phyloP scores from a whole-genome alignment of 2,329 filamentous ascomycete species.

The Pezicula carpinea region DNA sequence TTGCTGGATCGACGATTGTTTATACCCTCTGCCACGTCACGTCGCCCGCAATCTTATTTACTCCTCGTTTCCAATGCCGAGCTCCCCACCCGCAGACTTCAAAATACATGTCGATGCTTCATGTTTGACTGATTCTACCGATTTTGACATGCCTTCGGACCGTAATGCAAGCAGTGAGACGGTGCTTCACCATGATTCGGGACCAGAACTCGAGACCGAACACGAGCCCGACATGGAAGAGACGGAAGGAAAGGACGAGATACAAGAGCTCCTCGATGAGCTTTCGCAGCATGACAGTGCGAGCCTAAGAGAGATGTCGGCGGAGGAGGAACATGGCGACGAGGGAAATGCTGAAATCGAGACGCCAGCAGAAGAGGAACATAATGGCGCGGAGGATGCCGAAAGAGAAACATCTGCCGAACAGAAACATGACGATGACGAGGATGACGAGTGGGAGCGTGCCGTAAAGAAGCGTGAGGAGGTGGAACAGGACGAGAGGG shows the following conservation, averaged over 20 bases:
- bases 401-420: too few species aligned
- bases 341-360: background rate
- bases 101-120: conserved; percentile 27
- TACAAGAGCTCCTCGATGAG: conserved; percentile 2
- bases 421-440: too few species aligned
- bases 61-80: background rate
- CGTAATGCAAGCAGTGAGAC: conserved; percentile 18
- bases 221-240: background rate
- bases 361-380: background rate
- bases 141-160: conserved; percentile 16
- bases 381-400: too few species aligned
- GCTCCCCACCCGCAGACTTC: conserved; percentile 19
- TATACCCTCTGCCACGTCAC: conserved; percentile 4
- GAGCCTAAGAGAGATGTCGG: background rate
- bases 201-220: background rate
- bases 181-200: conserved; percentile 17
- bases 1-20: conserved; percentile 1
- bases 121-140: conserved; percentile 18
- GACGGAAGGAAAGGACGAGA: background rate
- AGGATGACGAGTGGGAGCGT: too few species aligned
- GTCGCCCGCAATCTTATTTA: conserved; percentile 13
- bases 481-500: too few species aligned
- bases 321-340: background rate
- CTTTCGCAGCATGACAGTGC: background rate
- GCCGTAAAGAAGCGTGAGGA: too few species aligned